Percentiles rank a stretch among this genome's conserved stretches.
phyloP scores from a whole-genome alignment of 2,329 filamentous ascomycete genomes.

The Aspergillus japonicus region DNA sequence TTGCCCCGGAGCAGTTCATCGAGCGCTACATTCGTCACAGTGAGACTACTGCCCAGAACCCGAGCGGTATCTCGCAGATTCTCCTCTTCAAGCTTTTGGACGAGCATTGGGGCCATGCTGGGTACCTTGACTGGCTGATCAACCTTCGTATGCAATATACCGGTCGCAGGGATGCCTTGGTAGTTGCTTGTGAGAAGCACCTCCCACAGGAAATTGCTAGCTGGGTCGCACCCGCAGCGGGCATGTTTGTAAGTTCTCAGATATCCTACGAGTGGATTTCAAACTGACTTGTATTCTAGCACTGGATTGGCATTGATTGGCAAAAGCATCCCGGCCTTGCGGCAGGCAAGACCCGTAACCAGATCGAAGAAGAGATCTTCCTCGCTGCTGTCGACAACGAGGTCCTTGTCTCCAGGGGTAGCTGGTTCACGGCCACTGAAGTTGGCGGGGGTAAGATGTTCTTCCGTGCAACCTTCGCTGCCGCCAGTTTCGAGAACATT shows the following conservation, averaged over 20 bases:
- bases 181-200: constrained; percentile 75
- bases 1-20: constrained; percentile 78
- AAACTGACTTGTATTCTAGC: constrained; percentile 26
- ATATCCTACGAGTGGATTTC: neutral
- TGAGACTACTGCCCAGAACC: constrained; percentile 81
- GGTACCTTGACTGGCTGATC: constrained; percentile 87
- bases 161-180: constrained; percentile 69
- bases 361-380: constrained; percentile 85
- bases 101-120: constrained; percentile 88
- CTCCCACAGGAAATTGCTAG: constrained; percentile 71
- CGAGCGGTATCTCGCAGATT: constrained; percentile 79
- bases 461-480: constrained; percentile 87
- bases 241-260: constrained; percentile 80
- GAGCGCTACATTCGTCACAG: constrained; percentile 79
- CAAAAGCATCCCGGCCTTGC: constrained; percentile 44
- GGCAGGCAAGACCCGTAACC: constrained; percentile 38
- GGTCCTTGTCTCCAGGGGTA: constrained; percentile 78
- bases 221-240: constrained; percentile 78
- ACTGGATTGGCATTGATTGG: constrained; percentile 51
- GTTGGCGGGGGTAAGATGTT: constrained; percentile 65
- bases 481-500: constrained; percentile 71
- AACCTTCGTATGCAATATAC: constrained; percentile 80
- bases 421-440: constrained; percentile 83
- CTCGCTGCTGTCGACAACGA: constrained; percentile 70
- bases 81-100: constrained; percentile 87